Percentiles rank a stretch among this genome's conserved stretches.
phyloP scores from a whole-genome alignment of 2,329 filamentous ascomycete species.

The Lecanicillium sp. region DNA sequence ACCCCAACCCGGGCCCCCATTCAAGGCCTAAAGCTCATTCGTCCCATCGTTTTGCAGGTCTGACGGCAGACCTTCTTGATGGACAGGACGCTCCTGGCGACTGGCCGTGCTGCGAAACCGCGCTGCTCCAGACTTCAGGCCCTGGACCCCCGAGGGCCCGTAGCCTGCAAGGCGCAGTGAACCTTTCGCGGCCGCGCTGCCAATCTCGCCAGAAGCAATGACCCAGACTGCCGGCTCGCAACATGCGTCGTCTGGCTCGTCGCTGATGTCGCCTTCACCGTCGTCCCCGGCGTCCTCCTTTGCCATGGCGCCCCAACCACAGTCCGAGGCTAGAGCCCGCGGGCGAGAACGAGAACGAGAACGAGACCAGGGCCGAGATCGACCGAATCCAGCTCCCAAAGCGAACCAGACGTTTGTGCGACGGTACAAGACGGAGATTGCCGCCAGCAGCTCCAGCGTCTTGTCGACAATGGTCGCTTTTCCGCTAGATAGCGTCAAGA shows the following conservation, averaged over 20 bases:
- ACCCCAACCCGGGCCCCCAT: not conserved
- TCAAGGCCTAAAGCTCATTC: not conserved
- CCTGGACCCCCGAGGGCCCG: constrained; percentile 16
- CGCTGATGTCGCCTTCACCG: too few relatives aligned
- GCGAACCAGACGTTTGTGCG: constrained; percentile 47
- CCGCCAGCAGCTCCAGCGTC: constrained; percentile 69
- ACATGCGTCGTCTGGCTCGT: constrained; percentile 5
- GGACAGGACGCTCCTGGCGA: constrained; percentile 28
- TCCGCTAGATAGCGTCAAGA: constrained; percentile 83
- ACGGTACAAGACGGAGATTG: constrained; percentile 72
- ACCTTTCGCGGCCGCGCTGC: constrained; percentile 11
- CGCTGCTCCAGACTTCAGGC: constrained; percentile 19
- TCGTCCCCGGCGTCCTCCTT: too few relatives aligned
- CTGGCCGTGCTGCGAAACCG: constrained; percentile 23
- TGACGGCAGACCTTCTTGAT: constrained; percentile 21
- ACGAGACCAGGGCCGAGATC: not conserved
- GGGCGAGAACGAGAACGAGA: not conserved
- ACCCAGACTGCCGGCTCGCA: constrained; percentile 5
- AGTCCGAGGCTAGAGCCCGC: not conserved
- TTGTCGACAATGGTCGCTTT: constrained; percentile 76
- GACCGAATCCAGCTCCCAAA: not conserved
- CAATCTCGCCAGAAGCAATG: constrained; percentile 9
- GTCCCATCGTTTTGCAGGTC: too few relatives aligned
- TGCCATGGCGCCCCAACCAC: too few relatives aligned
- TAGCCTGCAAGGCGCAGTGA: constrained; percentile 19